Conservation (phyloP, 73 alveolate genomes). For the Urostyla sp. region DNA sequence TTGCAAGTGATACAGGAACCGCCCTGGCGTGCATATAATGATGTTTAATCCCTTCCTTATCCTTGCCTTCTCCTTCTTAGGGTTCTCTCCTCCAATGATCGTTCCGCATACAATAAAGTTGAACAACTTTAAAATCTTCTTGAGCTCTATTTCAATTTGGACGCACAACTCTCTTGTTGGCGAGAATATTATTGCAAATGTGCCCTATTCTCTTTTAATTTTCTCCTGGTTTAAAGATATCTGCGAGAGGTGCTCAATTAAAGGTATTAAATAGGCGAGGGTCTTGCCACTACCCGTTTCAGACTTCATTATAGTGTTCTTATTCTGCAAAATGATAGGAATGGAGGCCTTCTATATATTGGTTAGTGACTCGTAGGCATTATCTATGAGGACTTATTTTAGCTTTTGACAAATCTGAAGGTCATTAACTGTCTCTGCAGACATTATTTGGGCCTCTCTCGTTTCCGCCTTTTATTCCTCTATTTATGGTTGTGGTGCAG, state of each 20-base stretch:
- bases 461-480: background rate
- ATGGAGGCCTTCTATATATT: constrained; percentile 91
- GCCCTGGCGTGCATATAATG: constrained; percentile 96
- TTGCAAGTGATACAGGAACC: constrained; percentile 92
- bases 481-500: background rate
- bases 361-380: constrained; percentile 83
- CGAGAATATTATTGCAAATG: constrained; percentile 85
- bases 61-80: constrained; percentile 92
- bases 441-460: background rate
- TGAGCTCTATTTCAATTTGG: constrained; percentile 72
- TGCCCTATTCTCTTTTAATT: constrained; percentile 88
- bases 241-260: constrained; percentile 75
- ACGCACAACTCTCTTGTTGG: constrained; percentile 87
- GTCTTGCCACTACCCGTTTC: constrained; percentile 98
- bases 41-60: constrained; percentile 95
- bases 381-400: constrained; percentile 77
- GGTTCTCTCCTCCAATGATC: constrained; percentile 94
- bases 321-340: constrained; percentile 83
- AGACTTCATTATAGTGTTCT: constrained; percentile 86
- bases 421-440: constrained; percentile 75
- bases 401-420: constrained; percentile 82
- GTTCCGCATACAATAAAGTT: constrained; percentile 81
- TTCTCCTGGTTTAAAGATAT: constrained; percentile 63
- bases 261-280: constrained; percentile 92
- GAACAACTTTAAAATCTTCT: constrained; percentile 56